phyloP scores from a whole-genome alignment of 208 protist species.

The Trypanosoma avium region DNA sequence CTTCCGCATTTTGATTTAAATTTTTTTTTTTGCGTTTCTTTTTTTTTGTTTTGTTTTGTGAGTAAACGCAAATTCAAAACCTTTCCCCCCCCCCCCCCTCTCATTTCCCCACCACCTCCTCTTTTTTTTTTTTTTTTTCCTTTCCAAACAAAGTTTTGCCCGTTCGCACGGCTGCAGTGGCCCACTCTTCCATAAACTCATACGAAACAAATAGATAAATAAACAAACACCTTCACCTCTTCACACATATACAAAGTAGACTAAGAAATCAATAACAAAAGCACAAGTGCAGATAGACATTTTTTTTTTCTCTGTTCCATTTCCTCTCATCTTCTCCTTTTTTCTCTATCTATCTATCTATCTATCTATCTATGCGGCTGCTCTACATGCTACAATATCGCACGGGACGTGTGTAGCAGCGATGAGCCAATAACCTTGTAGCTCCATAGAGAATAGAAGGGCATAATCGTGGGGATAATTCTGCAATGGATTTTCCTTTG shows the following conservation, averaged over 20 bases:
- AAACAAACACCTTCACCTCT: too few relatives aligned
- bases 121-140: too few relatives aligned
- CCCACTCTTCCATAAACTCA: too few relatives aligned
- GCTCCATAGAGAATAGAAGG: slow-evolving; percentile 79
- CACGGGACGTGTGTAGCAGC: slow-evolving; percentile 86
- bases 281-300: not conserved
- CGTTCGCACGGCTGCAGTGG: too few relatives aligned
- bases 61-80: not conserved
- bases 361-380: slow-evolving; percentile 20
- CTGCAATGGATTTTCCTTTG: slow-evolving; percentile 75
- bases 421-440: slow-evolving; percentile 86
- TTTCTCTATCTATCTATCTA: not conserved
- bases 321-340: not conserved
- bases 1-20: not conserved
- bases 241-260: too few relatives aligned
- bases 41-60: slow-evolving; percentile 8
- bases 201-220: too few relatives aligned
- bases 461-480: slow-evolving; percentile 88
- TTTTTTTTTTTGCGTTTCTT: slow-evolving; percentile 5
- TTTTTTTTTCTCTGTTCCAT: not conserved
- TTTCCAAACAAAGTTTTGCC: too few relatives aligned
- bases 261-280: not conserved
- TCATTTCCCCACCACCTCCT: too few relatives aligned
- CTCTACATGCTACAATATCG: slow-evolving; percentile 84
- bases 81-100: too few relatives aligned